Conservation (phyloP, 1,284 basidiomycete species). For the Apiotrichum mycotoxinovorans region DNA sequence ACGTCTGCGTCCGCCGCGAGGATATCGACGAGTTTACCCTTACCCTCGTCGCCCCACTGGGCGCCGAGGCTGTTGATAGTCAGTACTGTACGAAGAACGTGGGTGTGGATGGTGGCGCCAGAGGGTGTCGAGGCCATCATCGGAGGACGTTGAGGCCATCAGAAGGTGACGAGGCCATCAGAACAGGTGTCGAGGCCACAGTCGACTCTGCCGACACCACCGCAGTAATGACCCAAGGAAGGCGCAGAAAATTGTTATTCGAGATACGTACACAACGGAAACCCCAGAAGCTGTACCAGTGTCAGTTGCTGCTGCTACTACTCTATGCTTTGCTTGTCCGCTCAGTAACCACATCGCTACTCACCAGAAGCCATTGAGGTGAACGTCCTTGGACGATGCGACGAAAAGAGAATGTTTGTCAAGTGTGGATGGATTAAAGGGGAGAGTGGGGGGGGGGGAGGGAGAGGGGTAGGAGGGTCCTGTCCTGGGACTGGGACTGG, state of each 20-base stretch:
- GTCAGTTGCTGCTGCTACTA: background rate
- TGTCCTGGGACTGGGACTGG: background rate
- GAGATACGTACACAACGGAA: conserved; percentile 22
- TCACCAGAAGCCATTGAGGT: conserved; percentile 7
- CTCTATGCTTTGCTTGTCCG: background rate
- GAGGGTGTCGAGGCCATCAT: too few relatives aligned
- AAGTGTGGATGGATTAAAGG: background rate
- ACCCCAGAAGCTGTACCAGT: conserved; percentile 15
- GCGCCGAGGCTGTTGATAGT: conserved; percentile 60
- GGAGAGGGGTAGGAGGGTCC: background rate
- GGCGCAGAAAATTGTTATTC: background rate
- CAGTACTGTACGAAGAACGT: background rate
- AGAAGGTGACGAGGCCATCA: too few relatives aligned
- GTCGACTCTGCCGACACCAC: too few relatives aligned
- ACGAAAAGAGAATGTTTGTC: conserved; percentile 2
- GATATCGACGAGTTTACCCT: conserved; percentile 93
- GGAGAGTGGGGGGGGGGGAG: background rate
- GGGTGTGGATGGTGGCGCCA: background rate
- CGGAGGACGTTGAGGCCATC: too few relatives aligned
- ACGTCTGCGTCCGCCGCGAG: conserved; percentile 82
- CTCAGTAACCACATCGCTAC: background rate
- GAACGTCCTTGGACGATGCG: conserved; percentile 19
- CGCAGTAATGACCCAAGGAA: too few relatives aligned
- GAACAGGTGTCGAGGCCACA: too few relatives aligned
- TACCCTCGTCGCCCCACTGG: conserved; percentile 96